Conservation (phyloP, 345 rosid genomes). For the Gossypium longicalyx region DNA sequence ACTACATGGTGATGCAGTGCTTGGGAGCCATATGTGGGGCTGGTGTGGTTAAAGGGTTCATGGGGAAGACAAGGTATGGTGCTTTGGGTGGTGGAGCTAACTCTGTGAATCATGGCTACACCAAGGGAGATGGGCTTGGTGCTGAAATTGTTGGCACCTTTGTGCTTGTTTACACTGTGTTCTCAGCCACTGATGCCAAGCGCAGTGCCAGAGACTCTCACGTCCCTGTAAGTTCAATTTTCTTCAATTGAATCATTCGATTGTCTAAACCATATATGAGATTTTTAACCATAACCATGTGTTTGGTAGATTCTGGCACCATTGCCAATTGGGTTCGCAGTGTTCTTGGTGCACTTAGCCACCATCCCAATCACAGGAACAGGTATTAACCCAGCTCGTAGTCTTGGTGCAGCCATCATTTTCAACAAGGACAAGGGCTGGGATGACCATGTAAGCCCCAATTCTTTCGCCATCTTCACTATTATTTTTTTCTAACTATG, state of each 20-base stretch:
- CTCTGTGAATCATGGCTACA: conserved; percentile 32
- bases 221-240: conserved; percentile 40
- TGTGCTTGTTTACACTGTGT: conserved; percentile 46
- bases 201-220: conserved; percentile 57
- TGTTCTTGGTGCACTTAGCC: conserved; percentile 67
- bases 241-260: neutral
- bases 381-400: conserved; percentile 67
- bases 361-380: conserved; percentile 67
- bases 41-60: conserved; percentile 49
- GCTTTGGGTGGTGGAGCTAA: conserved; percentile 37
- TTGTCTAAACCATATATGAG: no score
- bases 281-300: neutral
- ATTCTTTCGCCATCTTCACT: neutral
- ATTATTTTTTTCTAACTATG: neutral
- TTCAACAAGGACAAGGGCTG: conserved; percentile 46
- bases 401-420: conserved; percentile 70
- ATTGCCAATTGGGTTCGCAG: conserved; percentile 62
- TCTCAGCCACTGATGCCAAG: conserved; percentile 59
- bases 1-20: conserved; percentile 54
- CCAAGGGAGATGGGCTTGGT: conserved; percentile 46
- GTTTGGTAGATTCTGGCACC: conserved; percentile 55
- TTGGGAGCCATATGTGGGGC: conserved; percentile 54
- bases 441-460: conserved; percentile 54
- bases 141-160: conserved; percentile 46
- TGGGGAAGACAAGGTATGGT: conserved; percentile 21